phyloP scores from a whole-genome alignment of 305 asterid species.

The Fraxinus velutina region DNA sequence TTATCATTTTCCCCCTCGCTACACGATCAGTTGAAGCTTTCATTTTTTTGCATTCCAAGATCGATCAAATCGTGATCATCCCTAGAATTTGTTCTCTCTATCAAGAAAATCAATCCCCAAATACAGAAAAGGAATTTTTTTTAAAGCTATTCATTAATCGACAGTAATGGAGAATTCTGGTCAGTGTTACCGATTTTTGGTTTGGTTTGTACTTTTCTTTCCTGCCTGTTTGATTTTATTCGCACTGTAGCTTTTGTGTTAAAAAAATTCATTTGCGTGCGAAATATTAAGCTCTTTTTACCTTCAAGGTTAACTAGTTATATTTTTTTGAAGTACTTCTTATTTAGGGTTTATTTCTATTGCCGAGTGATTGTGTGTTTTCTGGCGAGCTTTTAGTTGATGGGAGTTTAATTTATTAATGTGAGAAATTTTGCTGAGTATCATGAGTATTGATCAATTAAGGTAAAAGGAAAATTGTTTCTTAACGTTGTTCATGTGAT shows the following conservation, averaged over 20 bases:
- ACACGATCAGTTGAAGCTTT: slow-evolving; percentile 24
- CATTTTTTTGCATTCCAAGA: slow-evolving; percentile 12
- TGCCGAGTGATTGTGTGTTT: not conserved
- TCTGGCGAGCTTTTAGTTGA: not conserved
- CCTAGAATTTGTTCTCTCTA: slow-evolving; percentile 18
- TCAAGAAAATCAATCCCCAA: not conserved
- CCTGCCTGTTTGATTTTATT: slow-evolving; percentile 4
- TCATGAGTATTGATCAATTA: not conserved
- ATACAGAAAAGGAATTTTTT: not conserved
- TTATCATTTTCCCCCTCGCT: not conserved
- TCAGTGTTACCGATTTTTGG: slow-evolving; percentile 19
- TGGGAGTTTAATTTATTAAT: not conserved
- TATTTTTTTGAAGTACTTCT: not conserved
- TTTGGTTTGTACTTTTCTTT: not conserved
- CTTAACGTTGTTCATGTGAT: not conserved
- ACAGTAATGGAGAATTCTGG: slow-evolving; percentile 53
- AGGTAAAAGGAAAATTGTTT: not conserved
- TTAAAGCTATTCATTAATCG: not conserved
- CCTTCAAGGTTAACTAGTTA: slow-evolving; percentile 1
- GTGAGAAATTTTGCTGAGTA: slow-evolving; percentile 4
- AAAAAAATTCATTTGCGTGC: slow-evolving; percentile 5
- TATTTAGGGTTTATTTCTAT: slow-evolving; percentile 6
- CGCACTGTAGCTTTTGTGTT: not conserved
- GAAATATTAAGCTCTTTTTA: not conserved
- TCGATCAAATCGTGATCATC: slow-evolving; percentile 20